A percentile compares a stretch with the other conserved stretches of the same genome.
Conservation (phyloP, 371 early-diverging fungal species). For the Batkoa obscura region DNA sequence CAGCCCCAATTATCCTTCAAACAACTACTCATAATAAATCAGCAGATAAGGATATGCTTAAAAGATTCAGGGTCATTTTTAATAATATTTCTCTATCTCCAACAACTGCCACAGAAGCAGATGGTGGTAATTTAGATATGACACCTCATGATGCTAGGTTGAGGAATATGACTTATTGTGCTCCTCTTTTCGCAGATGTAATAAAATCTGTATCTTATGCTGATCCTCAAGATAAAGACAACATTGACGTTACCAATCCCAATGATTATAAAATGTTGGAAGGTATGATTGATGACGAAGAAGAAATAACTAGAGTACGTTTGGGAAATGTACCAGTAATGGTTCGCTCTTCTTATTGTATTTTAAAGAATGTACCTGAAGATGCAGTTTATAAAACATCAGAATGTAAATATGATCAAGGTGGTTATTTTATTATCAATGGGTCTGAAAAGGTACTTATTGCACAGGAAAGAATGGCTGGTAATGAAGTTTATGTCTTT, state of each 20-base stretch:
- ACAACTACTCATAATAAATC: slow-evolving; percentile 16
- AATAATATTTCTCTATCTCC: slow-evolving; percentile 91
- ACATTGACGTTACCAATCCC: slow-evolving; percentile 28
- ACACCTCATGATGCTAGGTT: slow-evolving; percentile 96
- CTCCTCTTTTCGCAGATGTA: slow-evolving; percentile 88
- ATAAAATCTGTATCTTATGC: slow-evolving; percentile 48
- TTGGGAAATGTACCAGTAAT: slow-evolving; percentile 77
- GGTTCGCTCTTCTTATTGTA: slow-evolving; percentile 89
- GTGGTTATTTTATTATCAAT: slow-evolving; percentile 99
- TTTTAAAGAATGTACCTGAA: slow-evolving; percentile 53
- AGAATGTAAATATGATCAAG: slow-evolving; percentile 98
- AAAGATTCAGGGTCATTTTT: slow-evolving; percentile 86
- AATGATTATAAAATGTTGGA: slow-evolving; percentile 39
- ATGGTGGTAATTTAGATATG: slow-evolving; percentile 67
- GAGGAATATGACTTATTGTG: slow-evolving; percentile 93
- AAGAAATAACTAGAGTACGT: slow-evolving; percentile 19
- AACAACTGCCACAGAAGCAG: slow-evolving; percentile 82
- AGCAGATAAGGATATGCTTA: slow-evolving; percentile 19
- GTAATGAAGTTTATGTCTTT: slow-evolving; percentile 97
- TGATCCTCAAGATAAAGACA: slow-evolving; percentile 48
- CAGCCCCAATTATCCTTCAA: slow-evolving; percentile 73
- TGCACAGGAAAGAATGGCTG: slow-evolving; percentile 99
- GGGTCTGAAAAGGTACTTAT: slow-evolving; percentile 99
- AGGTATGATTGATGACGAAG: slow-evolving; percentile 28
- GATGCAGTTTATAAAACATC: slow-evolving; percentile 61